Conservation (phyloP, 2,329 filamentous ascomycete species). For the Acephala macrosclerotiorum region DNA sequence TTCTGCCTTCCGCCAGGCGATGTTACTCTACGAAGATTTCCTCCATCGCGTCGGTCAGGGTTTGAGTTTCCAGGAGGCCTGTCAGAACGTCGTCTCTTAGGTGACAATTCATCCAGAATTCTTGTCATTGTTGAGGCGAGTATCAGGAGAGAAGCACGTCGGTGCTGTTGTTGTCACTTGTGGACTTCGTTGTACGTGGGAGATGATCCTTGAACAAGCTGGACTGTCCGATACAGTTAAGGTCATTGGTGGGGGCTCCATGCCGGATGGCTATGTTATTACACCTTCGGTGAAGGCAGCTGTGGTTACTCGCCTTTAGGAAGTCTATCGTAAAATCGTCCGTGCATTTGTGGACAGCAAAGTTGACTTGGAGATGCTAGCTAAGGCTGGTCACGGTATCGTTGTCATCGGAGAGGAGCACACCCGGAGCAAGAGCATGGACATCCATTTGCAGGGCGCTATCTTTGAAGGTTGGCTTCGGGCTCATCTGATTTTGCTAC, state of each 20-base stretch:
- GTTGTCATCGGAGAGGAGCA: constrained; percentile 60
- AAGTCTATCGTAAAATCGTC: constrained; percentile 48
- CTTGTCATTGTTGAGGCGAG: constrained; percentile 48
- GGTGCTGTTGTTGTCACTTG: constrained; percentile 61
- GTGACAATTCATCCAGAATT: constrained; percentile 61
- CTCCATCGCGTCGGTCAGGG: no score
- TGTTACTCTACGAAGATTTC: constrained; percentile 62
- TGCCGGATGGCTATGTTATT: constrained; percentile 57
- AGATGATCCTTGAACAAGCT: constrained; percentile 55
- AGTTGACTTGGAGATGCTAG: constrained; percentile 65
- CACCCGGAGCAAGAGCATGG: constrained; percentile 60
- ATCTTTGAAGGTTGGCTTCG: constrained; percentile 50
- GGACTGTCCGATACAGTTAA: constrained; percentile 51
- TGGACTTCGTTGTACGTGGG: constrained; percentile 61
- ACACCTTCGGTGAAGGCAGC: constrained; percentile 57
- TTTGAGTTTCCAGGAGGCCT: no score
- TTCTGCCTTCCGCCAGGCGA: constrained; percentile 60
- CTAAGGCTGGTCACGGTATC: constrained; percentile 58
- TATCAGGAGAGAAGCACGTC: constrained; percentile 47
- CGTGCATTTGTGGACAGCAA: constrained; percentile 68
- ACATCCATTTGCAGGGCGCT: constrained; percentile 50
- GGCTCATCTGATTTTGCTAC: constrained; percentile 56
- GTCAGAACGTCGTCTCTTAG: no score
- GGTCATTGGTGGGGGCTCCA: constrained; percentile 60
- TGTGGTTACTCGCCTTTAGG: constrained; percentile 52